Conservation (phyloP, 176 grass and related monocot species). For the Zea luxurians region DNA sequence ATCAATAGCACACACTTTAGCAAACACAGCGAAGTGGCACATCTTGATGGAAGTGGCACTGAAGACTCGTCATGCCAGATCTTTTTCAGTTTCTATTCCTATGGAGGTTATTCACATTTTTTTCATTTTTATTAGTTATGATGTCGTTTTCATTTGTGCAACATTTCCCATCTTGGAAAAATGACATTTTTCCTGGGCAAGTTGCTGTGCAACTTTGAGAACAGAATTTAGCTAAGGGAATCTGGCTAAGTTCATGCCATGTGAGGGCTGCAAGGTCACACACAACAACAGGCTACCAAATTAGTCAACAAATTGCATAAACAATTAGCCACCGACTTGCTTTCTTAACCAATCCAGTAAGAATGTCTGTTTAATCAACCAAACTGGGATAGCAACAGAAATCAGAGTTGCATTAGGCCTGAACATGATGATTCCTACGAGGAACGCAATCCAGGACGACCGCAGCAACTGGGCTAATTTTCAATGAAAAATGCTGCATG, state of each 20-base stretch:
- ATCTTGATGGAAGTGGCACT: not conserved
- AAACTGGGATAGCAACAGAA: not conserved
- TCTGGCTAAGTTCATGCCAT: conserved; percentile 6
- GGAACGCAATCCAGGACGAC: not conserved
- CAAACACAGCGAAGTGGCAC: not conserved
- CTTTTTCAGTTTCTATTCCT: not conserved
- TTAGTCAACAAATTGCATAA: conserved; percentile 30
- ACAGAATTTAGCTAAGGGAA: conserved; percentile 23
- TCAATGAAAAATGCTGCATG: conserved; percentile 22
- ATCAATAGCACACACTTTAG: not conserved
- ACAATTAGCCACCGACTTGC: conserved; percentile 14
- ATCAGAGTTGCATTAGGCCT: not conserved
- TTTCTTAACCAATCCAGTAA: not conserved
- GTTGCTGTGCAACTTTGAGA: not conserved
- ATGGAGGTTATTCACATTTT: not conserved
- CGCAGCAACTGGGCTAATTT: not conserved
- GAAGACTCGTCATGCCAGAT: not conserved
- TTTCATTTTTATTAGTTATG: not conserved
- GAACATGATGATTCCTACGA: not conserved
- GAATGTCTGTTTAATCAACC: conserved; percentile 36
- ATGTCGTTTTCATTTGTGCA: not conserved
- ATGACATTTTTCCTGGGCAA: not conserved
- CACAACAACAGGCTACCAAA: conserved; percentile 6
- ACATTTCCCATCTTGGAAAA: not conserved
- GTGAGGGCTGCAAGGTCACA: conserved; percentile 16